Percentiles rank a stretch among this genome's conserved stretches.
phyloP scores from a whole-genome alignment of 169 alveolate species.

The Pseudocohnilembus persalinus region DNA sequence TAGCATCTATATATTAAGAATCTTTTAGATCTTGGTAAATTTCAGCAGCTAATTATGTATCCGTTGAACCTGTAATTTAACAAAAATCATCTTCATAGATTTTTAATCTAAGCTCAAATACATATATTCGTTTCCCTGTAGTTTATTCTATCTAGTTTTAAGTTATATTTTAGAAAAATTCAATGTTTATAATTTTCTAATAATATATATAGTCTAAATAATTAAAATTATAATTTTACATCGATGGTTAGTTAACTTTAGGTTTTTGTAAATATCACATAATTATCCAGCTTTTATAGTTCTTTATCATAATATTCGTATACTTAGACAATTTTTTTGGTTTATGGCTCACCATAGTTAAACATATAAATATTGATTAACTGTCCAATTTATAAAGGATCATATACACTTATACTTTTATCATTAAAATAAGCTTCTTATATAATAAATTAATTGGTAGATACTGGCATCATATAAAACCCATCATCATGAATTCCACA shows the following conservation, averaged over 20 bases:
- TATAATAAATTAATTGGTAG: background rate
- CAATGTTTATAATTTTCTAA: too few relatives aligned
- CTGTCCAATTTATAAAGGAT: background rate
- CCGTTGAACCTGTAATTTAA: background rate
- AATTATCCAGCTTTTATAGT: background rate
- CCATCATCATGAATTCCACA: background rate
- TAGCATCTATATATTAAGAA: background rate
- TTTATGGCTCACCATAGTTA: background rate
- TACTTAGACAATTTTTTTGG: background rate
- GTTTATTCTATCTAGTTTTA: background rate
- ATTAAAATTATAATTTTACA: background rate
- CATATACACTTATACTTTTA: too few relatives aligned
- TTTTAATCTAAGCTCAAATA: background rate
- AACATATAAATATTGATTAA: background rate
- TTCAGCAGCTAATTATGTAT: background rate
- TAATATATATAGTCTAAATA: background rate
- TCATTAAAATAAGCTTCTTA: background rate
- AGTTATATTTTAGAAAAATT: too few relatives aligned
- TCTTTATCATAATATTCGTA: too few relatives aligned
- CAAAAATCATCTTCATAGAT: background rate
- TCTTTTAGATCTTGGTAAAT: background rate
- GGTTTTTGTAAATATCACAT: background rate
- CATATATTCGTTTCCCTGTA: background rate
- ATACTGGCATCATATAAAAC: background rate
- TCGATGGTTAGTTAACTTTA: background rate